These are phyloP conservation scores for Phlebopus sp. DNA, from an alignment of 1,284 basidiomycete genomes.

Conservation along the genomic window DNA sequence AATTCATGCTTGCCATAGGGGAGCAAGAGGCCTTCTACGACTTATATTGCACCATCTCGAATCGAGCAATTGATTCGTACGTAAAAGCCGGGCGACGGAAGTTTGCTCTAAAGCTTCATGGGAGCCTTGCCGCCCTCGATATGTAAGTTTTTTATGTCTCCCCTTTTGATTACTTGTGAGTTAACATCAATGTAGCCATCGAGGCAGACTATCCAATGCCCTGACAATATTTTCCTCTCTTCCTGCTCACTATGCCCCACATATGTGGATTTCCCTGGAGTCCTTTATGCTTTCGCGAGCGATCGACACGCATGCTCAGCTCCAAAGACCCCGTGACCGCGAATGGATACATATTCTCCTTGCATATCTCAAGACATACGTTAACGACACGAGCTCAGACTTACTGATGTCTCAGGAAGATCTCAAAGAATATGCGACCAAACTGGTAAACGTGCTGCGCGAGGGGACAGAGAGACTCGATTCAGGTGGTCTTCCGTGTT, in stretches of 20 bases:
- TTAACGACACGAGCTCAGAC: conserved; percentile 52
- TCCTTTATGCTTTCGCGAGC: conserved; percentile 71
- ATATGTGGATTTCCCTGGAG: conserved; percentile 76
- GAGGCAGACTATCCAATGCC: conserved; percentile 58
- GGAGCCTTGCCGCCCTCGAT: conserved; percentile 82
- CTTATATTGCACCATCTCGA: conserved; percentile 71
- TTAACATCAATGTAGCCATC: conserved; percentile 48
- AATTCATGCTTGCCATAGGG: conserved; percentile 61
- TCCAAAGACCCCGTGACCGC: conserved; percentile 55
- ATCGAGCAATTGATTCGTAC: conserved; percentile 81
- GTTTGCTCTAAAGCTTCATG: conserved; percentile 81
- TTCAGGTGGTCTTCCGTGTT: conserved; percentile 43
- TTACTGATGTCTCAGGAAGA: conserved; percentile 52
- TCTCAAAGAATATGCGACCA: conserved; percentile 48
- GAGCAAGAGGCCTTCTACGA: conserved; percentile 67
- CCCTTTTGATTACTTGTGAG: conserved; percentile 11
- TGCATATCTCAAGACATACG: conserved; percentile 65
- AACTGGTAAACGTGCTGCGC: conserved; percentile 51
- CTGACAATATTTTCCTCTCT: conserved; percentile 71
- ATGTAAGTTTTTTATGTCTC: conserved; percentile 49
- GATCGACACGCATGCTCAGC: conserved; percentile 57
- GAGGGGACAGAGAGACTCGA: conserved; percentile 50
- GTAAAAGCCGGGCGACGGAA: conserved; percentile 77
- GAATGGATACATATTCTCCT: conserved; percentile 76
- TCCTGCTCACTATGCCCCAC: conserved; percentile 79